A percentile compares a stretch with the other conserved stretches of the same genome.
Evolutionary conservation across 257 asterid species (phyloP).

Genomic region (Salvia splendens): DNA sequence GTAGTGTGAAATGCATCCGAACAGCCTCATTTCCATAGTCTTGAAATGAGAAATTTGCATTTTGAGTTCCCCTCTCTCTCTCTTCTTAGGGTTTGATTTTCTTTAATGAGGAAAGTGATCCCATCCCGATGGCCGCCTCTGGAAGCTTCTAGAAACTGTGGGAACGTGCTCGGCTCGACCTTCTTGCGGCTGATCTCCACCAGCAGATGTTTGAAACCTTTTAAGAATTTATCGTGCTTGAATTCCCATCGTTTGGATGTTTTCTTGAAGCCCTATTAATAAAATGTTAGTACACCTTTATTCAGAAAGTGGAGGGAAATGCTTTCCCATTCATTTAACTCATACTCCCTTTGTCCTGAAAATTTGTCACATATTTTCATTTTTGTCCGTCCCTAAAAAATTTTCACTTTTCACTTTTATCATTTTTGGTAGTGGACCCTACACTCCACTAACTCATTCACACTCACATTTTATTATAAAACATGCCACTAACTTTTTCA

Average conservation of each 20-base stretch:
- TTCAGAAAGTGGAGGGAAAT: neutral
- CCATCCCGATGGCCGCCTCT: neutral
- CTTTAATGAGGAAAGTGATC: slow-evolving; percentile 41
- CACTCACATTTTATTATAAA: too few relatives aligned
- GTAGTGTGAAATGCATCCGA: slow-evolving; percentile 28
- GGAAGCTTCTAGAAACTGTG: slow-evolving; percentile 48
- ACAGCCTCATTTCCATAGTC: slow-evolving; percentile 39
- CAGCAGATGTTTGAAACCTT: slow-evolving; percentile 47
- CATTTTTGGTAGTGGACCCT: too few relatives aligned
- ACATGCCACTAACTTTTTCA: too few relatives aligned
- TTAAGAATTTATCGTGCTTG: slow-evolving; percentile 60
- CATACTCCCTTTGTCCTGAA: too few relatives aligned
- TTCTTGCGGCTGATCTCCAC: slow-evolving; percentile 54
- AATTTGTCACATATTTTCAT: too few relatives aligned
- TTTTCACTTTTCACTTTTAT: too few relatives aligned
- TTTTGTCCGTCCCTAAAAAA: too few relatives aligned
- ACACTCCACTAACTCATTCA: too few relatives aligned
- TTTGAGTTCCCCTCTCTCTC: slow-evolving; percentile 48
- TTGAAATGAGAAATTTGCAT: slow-evolving; percentile 59
- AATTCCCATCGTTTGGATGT: slow-evolving; percentile 60
- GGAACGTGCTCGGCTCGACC: slow-evolving; percentile 53
- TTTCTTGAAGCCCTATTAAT: slow-evolving; percentile 56
- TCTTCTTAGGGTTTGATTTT: slow-evolving; percentile 47
- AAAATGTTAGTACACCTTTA: neutral
- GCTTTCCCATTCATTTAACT: neutral